Conservation (phyloP, 352 stramenopile species). For the Pythium folliculosum region DNA sequence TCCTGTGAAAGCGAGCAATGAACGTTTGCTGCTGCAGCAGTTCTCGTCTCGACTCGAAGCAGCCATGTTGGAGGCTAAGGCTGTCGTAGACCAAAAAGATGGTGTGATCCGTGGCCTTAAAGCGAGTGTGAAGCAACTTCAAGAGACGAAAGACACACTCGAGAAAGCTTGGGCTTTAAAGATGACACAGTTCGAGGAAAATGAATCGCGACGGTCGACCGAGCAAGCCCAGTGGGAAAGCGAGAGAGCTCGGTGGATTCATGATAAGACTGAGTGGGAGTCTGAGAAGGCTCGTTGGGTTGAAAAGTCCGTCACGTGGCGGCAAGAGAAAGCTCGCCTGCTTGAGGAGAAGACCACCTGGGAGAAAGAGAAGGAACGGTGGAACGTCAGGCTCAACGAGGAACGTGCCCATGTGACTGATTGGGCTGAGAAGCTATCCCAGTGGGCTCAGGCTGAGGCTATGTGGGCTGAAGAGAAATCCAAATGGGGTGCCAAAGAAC, state of each 20-base stretch:
- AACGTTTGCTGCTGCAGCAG: conserved; percentile 52
- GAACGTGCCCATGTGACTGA: not conserved
- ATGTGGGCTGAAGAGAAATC: conserved; percentile 1
- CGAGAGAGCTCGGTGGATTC: not conserved
- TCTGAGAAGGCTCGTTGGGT: conserved; percentile 3
- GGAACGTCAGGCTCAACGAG: not conserved
- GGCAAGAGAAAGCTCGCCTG: not conserved
- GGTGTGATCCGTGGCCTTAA: conserved; percentile 54
- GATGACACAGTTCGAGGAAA: conserved; percentile 23
- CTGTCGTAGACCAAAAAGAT: conserved; percentile 73
- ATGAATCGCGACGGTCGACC: conserved; percentile 1
- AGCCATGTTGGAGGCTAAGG: conserved; percentile 69
- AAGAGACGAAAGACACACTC: conserved; percentile 24
- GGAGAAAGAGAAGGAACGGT: conserved; percentile 4
- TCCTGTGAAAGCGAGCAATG: conserved; percentile 21
- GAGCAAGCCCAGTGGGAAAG: not conserved
- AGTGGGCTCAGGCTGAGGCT: not conserved
- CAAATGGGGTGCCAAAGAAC: not conserved
- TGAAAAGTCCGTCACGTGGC: not conserved
- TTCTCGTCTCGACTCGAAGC: conserved; percentile 56
- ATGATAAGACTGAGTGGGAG: conserved; percentile 5
- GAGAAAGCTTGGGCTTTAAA: conserved; percentile 16
- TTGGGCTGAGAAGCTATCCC: not conserved
- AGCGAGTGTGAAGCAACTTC: conserved; percentile 33
- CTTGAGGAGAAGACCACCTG: not conserved